Percentiles rank a stretch among this genome's conserved stretches.
Evolutionary conservation across 176 grass and related monocot genomes (phyloP).

Genomic region (Olyra latifolia): DNA sequence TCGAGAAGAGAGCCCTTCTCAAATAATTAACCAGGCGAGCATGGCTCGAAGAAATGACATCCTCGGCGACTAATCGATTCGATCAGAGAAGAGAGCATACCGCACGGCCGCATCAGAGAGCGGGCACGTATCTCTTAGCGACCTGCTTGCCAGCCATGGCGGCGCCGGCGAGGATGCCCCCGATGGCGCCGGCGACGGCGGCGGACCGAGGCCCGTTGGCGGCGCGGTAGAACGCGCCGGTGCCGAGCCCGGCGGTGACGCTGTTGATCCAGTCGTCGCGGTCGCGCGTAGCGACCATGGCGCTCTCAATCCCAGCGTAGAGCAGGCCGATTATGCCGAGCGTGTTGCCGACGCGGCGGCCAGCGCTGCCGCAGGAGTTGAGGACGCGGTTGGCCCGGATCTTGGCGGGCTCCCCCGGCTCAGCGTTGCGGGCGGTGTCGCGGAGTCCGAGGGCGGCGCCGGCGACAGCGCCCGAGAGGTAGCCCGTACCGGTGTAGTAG

Average conservation of each 20-base stretch:
- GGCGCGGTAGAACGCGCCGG: slow-evolving; percentile 74
- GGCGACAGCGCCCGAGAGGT: slow-evolving; percentile 66
- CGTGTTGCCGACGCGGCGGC: slow-evolving; percentile 72
- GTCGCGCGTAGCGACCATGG: slow-evolving; percentile 77
- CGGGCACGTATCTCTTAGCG: slow-evolving; percentile 72
- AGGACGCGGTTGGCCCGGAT: slow-evolving; percentile 87
- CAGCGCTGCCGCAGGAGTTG: slow-evolving; percentile 77
- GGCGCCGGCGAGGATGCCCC: slow-evolving; percentile 66
- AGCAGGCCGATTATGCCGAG: slow-evolving; percentile 75
- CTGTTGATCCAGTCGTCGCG: slow-evolving; percentile 93
- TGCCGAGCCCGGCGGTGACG: slow-evolving; percentile 72
- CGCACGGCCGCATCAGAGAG: slow-evolving; percentile 41
- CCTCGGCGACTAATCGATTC: slow-evolving; percentile 24
- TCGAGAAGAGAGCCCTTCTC: slow-evolving; percentile 47
- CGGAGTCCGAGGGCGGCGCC: slow-evolving; percentile 70
- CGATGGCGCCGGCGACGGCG: slow-evolving; percentile 77
- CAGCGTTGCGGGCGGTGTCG: slow-evolving; percentile 49
- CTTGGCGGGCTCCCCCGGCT: slow-evolving; percentile 68
- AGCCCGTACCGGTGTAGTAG: slow-evolving; percentile 85
- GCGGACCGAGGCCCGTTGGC: slow-evolving; percentile 83
- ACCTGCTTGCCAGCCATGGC: slow-evolving; percentile 63
- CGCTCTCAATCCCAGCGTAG: slow-evolving; percentile 94
- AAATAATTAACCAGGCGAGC: slow-evolving; percentile 36
- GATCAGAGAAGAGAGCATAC: background rate
- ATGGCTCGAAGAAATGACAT: slow-evolving; percentile 26